Evolutionary conservation across 352 stramenopile species (phyloP).

Genomic region (Blastocystis sp.): DNA sequence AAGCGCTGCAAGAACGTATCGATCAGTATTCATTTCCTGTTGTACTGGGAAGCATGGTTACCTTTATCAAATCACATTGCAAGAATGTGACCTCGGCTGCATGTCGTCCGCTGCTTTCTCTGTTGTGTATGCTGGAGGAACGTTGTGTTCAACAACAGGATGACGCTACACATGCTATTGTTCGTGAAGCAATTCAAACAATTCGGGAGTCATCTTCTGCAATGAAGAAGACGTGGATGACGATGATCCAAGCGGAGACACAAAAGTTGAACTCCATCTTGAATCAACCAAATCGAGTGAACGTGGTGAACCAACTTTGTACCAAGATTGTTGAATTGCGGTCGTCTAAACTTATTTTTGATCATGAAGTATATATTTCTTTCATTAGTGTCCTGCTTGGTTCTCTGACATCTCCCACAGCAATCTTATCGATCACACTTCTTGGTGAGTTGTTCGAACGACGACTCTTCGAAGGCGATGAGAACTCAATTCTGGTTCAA

Average conservation of each 20-base stretch:
- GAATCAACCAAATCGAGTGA: too few relatives aligned
- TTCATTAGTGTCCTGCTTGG: not conserved
- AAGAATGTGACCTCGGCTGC: not conserved
- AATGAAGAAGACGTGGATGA: constrained; percentile 1
- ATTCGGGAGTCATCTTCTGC: not conserved
- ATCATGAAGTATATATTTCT: not conserved
- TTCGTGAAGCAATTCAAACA: not conserved
- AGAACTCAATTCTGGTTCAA: not conserved
- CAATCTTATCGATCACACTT: not conserved
- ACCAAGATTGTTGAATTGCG: not conserved
- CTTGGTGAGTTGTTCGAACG: not conserved
- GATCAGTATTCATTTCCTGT: not conserved
- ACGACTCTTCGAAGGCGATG: not conserved
- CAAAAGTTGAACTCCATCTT: not conserved
- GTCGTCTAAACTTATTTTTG: not conserved
- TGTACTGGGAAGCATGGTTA: not conserved
- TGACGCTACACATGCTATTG: not conserved
- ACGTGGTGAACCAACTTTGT: not conserved
- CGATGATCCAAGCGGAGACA: not conserved
- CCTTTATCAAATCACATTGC: not conserved
- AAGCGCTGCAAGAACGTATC: not conserved
- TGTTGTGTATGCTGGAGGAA: not conserved
- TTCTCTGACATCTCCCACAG: not conserved
- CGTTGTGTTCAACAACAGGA: not conserved
- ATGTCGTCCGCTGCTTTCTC: not conserved